Percentiles rank a stretch among this genome's conserved stretches.
phyloP scores from a whole-genome alignment of 306 rosid species.

The Cicer bijugum region DNA sequence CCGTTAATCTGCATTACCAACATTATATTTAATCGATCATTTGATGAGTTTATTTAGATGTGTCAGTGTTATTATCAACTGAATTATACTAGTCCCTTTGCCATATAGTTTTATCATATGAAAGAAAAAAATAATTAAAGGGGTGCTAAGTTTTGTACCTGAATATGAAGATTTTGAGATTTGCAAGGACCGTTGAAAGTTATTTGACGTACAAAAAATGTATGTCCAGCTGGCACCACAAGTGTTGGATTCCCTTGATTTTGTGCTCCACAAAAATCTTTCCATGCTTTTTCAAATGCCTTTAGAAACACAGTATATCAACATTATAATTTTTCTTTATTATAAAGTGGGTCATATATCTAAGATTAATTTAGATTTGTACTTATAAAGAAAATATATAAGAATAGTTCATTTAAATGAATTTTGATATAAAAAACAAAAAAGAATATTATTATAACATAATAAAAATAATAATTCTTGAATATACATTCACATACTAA shows the following conservation, averaged over 20 bases:
- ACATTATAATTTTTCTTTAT: neutral
- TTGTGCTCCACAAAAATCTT: slow-evolving; percentile 41
- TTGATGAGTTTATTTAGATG: no score
- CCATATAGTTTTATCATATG: neutral
- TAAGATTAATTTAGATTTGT: neutral
- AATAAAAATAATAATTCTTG: neutral
- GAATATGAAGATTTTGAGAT: slow-evolving; percentile 26
- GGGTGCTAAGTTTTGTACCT: slow-evolving; percentile 33
- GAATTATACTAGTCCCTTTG: neutral
- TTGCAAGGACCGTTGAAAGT: slow-evolving; percentile 48
- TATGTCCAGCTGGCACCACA: slow-evolving; percentile 30
- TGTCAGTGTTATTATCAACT: no score
- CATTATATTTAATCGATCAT: neutral
- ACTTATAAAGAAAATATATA: neutral
- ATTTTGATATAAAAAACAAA: neutral
- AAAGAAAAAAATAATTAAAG: neutral
- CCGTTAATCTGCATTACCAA: slow-evolving; percentile 41
- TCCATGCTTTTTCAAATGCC: slow-evolving; percentile 56
- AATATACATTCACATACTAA: no score
- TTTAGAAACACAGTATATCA: neutral
- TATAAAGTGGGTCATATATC: no score
- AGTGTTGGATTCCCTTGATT: slow-evolving; percentile 13
- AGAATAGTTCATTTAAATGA: neutral
- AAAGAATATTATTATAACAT: neutral
- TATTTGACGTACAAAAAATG: slow-evolving; percentile 19